phyloP scores from a whole-genome alignment of 1,284 basidiomycete genomes.

The Pascua guehoae region DNA sequence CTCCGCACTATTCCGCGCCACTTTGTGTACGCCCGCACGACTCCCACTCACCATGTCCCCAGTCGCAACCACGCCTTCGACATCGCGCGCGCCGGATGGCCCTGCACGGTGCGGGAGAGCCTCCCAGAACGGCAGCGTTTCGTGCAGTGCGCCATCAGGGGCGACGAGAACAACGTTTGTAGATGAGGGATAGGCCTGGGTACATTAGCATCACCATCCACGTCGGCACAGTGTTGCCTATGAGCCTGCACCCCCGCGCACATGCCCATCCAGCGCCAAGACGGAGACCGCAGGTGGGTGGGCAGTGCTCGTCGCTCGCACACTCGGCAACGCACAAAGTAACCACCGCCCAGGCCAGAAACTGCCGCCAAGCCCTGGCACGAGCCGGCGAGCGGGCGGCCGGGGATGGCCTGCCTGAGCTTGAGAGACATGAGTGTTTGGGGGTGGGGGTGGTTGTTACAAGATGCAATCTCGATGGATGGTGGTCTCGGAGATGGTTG shows the following conservation, averaged over 20 bases:
- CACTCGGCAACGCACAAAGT: slow-evolving; percentile 11
- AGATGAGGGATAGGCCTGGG: slow-evolving; percentile 37
- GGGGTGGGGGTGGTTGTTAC: not conserved
- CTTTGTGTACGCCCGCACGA: too few relatives aligned
- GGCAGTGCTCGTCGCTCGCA: not conserved
- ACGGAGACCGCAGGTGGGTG: too few relatives aligned
- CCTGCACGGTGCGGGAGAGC: slow-evolving; percentile 38
- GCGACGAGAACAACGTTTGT: slow-evolving; percentile 35
- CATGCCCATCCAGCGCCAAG: too few relatives aligned
- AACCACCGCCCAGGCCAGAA: not conserved
- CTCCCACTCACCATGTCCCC: slow-evolving; percentile 24
- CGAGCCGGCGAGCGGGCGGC: slow-evolving; percentile 25
- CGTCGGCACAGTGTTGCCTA: too few relatives aligned
- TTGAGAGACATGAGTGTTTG: slow-evolving; percentile 35
- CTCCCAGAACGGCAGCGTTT: slow-evolving; percentile 40
- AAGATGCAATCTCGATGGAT: not conserved
- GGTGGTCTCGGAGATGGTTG: too few relatives aligned
- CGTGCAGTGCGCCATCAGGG: slow-evolving; percentile 28
- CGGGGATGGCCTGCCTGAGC: slow-evolving; percentile 41
- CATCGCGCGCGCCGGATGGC: slow-evolving; percentile 22
- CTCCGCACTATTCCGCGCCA: too few relatives aligned
- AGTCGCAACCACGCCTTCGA: slow-evolving; percentile 29
- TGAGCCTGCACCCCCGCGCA: too few relatives aligned
- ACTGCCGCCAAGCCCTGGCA: slow-evolving; percentile 4
- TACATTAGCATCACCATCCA: not conserved